A percentile compares a stretch with the other conserved stretches of the same genome.
Evolutionary conservation across 192 early-diverging fungal species (phyloP).

Genomic region (Martensiomyces pterosporus): DNA sequence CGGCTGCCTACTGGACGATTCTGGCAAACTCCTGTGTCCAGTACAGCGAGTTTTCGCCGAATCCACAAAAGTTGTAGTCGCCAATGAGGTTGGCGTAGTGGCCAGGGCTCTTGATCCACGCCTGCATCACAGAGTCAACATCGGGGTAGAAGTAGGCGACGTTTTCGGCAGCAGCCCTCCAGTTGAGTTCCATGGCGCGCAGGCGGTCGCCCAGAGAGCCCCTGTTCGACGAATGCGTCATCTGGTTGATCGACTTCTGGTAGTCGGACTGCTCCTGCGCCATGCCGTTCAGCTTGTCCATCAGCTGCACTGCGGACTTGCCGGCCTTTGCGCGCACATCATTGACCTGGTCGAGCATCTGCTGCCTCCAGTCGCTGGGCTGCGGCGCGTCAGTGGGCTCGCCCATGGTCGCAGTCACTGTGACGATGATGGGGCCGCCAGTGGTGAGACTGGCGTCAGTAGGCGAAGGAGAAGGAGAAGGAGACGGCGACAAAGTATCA

Average conservation of each 20-base stretch:
- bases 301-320: not conserved
- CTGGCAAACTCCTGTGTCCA: not conserved
- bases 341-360: conserved; percentile 16
- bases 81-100: not conserved
- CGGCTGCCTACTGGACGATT: too few species aligned
- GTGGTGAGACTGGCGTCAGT: too few species aligned
- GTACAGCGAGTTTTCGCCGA: not conserved
- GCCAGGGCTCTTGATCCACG: not conserved
- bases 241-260: not conserved
- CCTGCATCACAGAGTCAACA: not conserved
- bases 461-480: too few species aligned
- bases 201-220: not conserved
- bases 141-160: not conserved
- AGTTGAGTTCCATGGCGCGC: not conserved
- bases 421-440: too few species aligned
- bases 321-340: conserved; percentile 1
- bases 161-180: not conserved
- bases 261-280: not conserved
- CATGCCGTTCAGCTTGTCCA: not conserved
- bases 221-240: not conserved
- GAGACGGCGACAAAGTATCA: too few species aligned
- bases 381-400: too few species aligned
- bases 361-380: conserved; percentile 8
- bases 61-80: not conserved
- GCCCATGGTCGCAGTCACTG: too few species aligned